A percentile compares a stretch with the other conserved stretches of the same genome.
Conservation (phyloP, 495 filamentous ascomycete genomes). For the Parathielavia hyrcaniae region DNA sequence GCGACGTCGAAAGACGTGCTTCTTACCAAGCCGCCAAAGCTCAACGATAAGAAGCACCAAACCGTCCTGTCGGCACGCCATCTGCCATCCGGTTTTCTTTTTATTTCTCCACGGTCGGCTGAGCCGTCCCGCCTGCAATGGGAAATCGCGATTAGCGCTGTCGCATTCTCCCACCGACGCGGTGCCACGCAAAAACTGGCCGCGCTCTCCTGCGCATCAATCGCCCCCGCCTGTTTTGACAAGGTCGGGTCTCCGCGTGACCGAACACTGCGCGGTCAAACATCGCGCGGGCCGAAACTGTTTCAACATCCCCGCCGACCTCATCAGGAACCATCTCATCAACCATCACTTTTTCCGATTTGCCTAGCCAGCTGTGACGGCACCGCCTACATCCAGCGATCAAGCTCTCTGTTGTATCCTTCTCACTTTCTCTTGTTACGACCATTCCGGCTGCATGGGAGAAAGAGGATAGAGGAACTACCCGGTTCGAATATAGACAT, state of each 20-base stretch:
- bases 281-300: neutral
- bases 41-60: slow-evolving; percentile 2
- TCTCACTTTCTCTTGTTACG: slow-evolving; percentile 25
- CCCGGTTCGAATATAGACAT: slow-evolving; percentile 36
- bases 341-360: neutral
- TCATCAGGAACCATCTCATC: neutral
- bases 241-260: neutral
- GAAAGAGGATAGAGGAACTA: slow-evolving; percentile 37
- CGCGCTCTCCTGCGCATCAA: neutral
- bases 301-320: neutral
- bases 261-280: neutral
- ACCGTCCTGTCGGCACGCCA: slow-evolving; percentile 14
- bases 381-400: neutral
- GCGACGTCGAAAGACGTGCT: slow-evolving; percentile 18
- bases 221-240: neutral
- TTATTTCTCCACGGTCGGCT: slow-evolving; percentile 13
- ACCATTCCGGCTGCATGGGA: slow-evolving; percentile 20
- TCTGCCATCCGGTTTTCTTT: slow-evolving; percentile 6
- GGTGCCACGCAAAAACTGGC: slow-evolving; percentile 12
- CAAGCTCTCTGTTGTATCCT: slow-evolving; percentile 9
- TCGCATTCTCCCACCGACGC: slow-evolving; percentile 26
- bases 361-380: neutral
- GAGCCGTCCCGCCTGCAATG: slow-evolving; percentile 29
- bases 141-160: slow-evolving; percentile 29
- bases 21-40: slow-evolving; percentile 2